A percentile compares a stretch with the other conserved stretches of the same genome.
Evolutionary conservation across 257 asterid species (phyloP).

Genomic region (Osmanthus fragrans): DNA sequence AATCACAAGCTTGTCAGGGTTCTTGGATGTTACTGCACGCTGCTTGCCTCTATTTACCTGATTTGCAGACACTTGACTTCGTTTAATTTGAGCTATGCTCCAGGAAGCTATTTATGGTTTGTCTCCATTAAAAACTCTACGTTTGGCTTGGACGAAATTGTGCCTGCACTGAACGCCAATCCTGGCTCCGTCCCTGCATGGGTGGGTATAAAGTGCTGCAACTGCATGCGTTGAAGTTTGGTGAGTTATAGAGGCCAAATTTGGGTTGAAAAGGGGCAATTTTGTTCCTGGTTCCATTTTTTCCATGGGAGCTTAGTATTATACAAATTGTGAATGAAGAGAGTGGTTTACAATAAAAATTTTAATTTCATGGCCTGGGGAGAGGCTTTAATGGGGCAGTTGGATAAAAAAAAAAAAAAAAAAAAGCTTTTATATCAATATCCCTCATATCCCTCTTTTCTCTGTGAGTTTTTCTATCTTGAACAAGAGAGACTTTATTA

Average conservation of each 20-base stretch:
- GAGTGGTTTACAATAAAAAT: not conserved
- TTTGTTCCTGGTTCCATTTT: slow-evolving; percentile 24
- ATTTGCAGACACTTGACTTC: slow-evolving; percentile 57
- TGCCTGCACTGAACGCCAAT: no score
- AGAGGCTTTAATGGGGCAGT: no score
- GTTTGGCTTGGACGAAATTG: no score
- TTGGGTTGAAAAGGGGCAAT: slow-evolving; percentile 31
- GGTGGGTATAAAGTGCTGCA: not conserved
- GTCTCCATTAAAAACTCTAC: no score
- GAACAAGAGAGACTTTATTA: not conserved
- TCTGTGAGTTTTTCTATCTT: no score
- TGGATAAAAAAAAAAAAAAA: no score
- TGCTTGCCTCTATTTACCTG: slow-evolving; percentile 67
- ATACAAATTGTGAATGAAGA: not conserved
- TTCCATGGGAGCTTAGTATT: not conserved
- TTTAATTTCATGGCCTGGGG: no score
- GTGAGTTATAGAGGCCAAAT: slow-evolving; percentile 30
- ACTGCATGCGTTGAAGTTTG: slow-evolving; percentile 32
- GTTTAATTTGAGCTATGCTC: slow-evolving; percentile 78
- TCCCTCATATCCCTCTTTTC: not conserved
- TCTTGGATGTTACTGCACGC: slow-evolving; percentile 49
- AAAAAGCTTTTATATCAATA: not conserved
- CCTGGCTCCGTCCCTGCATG: no score
- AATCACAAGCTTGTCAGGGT: slow-evolving; percentile 74
- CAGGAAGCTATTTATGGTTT: slow-evolving; percentile 54